These are phyloP conservation scores for Cardiosporidium cionae DNA, from an alignment of 169 alveolate genomes.

Conservation along the genomic window DNA sequence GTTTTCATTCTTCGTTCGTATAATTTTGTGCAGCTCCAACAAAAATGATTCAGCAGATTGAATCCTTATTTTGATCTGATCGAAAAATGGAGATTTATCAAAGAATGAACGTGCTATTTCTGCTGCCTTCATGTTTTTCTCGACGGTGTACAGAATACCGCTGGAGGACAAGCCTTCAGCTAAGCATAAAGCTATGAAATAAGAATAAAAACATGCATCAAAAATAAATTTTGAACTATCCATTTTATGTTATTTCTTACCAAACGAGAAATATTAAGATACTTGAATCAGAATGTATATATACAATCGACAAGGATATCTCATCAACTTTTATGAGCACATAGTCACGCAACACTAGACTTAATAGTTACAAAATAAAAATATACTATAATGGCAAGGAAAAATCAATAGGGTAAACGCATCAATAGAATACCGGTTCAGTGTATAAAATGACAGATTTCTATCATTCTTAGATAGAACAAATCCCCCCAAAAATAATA, in stretches of 20 bases:
- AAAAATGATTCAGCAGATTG: neutral
- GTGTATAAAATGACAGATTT: too few relatives aligned
- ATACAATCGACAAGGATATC: neutral
- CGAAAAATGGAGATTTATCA: neutral
- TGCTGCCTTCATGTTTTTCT: neutral
- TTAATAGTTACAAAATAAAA: neutral
- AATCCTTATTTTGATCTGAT: neutral
- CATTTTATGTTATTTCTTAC: neutral
- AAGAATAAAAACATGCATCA: too few relatives aligned
- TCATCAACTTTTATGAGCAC: neutral
- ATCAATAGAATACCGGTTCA: too few relatives aligned
- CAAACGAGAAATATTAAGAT: neutral
- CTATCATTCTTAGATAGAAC: too few relatives aligned
- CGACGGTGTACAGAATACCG: neutral
- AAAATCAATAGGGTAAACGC: too few relatives aligned
- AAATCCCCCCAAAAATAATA: too few relatives aligned
- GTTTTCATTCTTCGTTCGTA: neutral
- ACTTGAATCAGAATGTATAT: neutral
- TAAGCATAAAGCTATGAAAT: constrained; percentile 20
- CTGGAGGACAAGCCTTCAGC: constrained; percentile 22
- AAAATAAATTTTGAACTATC: neutral
- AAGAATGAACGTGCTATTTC: neutral
- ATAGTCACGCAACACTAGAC: neutral
- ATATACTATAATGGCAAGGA: neutral
- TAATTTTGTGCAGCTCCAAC: neutral